phyloP scores from a whole-genome alignment of 371 early-diverging fungal species.

The Rhizomucor miehei region DNA sequence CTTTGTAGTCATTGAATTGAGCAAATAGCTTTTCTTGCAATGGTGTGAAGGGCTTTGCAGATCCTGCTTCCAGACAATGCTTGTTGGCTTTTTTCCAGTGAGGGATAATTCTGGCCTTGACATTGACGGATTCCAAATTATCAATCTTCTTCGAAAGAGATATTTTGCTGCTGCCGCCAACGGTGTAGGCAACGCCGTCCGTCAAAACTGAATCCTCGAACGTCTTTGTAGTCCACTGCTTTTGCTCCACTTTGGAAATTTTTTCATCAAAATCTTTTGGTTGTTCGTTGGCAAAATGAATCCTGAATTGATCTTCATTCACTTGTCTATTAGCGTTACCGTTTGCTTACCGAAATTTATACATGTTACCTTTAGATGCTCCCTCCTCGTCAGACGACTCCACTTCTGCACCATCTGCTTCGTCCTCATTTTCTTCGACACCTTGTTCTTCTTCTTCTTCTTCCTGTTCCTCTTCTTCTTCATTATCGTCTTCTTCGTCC shows the following conservation, averaged over 20 bases:
- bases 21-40: conserved; percentile 62
- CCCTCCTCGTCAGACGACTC: conserved; percentile 1
- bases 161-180: conserved; percentile 24
- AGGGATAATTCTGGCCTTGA: conserved; percentile 31
- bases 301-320: conserved; percentile 15
- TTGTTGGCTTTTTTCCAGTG: conserved; percentile 35
- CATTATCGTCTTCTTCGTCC: conserved; percentile 36
- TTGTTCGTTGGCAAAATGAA: conserved; percentile 50
- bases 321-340: neutral
- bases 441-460: conserved; percentile 7
- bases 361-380: neutral
- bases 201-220: conserved; percentile 46
- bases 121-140: conserved; percentile 20
- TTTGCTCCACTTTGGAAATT: conserved; percentile 49
- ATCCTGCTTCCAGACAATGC: conserved; percentile 10
- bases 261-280: conserved; percentile 38
- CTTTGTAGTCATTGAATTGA: conserved; percentile 70
- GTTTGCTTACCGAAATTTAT: neutral
- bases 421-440: conserved; percentile 7
- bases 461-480: conserved; percentile 35
- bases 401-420: conserved; percentile 12
- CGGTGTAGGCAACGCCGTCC: conserved; percentile 37
- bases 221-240: conserved; percentile 36
- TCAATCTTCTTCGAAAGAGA: conserved; percentile 25
- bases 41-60: conserved; percentile 40